Evolutionary conservation across 345 rosid species (phyloP), one percentile per base, ranked within the genome.

Genomic region (Populus pruinosa): DNA sequence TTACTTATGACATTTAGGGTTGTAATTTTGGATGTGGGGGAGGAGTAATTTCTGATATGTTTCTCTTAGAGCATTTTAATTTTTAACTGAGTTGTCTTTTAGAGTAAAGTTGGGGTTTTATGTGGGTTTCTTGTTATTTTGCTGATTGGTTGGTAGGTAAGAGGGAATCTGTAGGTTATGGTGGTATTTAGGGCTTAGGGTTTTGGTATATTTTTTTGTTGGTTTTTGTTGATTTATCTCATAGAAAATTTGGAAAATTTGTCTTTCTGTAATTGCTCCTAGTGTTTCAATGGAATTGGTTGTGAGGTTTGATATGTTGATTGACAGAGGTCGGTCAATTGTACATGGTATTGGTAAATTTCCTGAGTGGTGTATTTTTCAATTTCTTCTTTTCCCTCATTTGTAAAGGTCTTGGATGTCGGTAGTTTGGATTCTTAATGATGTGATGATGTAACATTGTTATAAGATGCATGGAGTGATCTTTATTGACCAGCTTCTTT

Each of bases 381-480:
- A 49, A 23, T 35, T 23, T 43, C 10, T 76, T 49, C 8, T 23
- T 35, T 50, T 76, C 39, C 21, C 23, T 29, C 64, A 2, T 59
- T 23, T 59, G 29, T n/a, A 59, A 20, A 33, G 43, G 16, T 29
- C 36, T 47, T 49, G 21, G 66, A 23, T 21, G 10, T 8, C 33
- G 35, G 16, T 36, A 27, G 10, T 38, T 18, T 35, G 27, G 14
- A 73, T 65, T 43, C 79, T 55, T 50, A 65, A 21, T 61, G 10
- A 23, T 77, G 78, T 39, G 12, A 69, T 66, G 6, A 68, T 5
- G 6, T 66, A 27, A 23, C 56, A 27, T 21, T 49, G 62, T 31
- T 76, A 74, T 27, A 38, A 65, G 65, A 76, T 82, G 70, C 31
- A 25, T 78, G 74, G 8, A 63, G 43, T 66, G 50, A 10, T 66